Percentiles rank a stretch among this genome's conserved stretches.
Conservation (phyloP, 495 filamentous ascomycete species). For the Chaetomium fimeti region DNA sequence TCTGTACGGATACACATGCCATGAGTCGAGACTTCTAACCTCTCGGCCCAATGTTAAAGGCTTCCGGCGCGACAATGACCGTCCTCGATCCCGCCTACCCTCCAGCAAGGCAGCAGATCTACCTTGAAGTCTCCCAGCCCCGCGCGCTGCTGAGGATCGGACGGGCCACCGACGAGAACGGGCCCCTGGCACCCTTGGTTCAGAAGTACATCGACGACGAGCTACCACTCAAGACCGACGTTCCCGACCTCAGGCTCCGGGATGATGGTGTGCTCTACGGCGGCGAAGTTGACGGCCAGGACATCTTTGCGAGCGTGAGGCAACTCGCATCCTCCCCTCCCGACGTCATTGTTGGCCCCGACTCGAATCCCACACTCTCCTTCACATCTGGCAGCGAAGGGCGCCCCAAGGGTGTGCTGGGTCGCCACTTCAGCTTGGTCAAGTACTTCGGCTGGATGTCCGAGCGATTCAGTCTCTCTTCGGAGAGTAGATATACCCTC, state of each 20-base stretch:
- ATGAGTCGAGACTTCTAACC: background rate
- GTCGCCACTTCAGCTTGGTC: conserved; percentile 82
- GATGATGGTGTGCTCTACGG: conserved; percentile 74
- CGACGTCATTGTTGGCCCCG: conserved; percentile 82
- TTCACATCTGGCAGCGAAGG: conserved; percentile 91
- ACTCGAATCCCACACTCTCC: conserved; percentile 75
- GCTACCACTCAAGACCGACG: conserved; percentile 67
- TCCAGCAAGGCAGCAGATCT: conserved; percentile 81
- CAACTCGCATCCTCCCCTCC: conserved; percentile 57
- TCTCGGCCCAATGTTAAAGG: conserved; percentile 35
- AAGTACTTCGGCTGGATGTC: conserved; percentile 96
- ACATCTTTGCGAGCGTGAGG: conserved; percentile 60
- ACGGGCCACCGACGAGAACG: conserved; percentile 73
- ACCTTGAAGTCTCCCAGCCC: conserved; percentile 84
- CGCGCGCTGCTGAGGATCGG: conserved; percentile 76
- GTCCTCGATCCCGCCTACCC: conserved; percentile 91
- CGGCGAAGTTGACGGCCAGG: conserved; percentile 61
- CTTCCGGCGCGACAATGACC: conserved; percentile 65
- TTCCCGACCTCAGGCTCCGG: conserved; percentile 71
- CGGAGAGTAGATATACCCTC: conserved; percentile 79
- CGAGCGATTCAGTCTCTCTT: conserved; percentile 69
- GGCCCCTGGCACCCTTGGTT: conserved; percentile 66
- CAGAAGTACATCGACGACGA: conserved; percentile 72
- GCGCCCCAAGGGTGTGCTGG: conserved; percentile 70
- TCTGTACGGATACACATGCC: background rate